A percentile compares a stretch with the other conserved stretches of the same genome.
Conservation (phyloP, 441 rosid species). For the Metrosideros polymorpha region DNA sequence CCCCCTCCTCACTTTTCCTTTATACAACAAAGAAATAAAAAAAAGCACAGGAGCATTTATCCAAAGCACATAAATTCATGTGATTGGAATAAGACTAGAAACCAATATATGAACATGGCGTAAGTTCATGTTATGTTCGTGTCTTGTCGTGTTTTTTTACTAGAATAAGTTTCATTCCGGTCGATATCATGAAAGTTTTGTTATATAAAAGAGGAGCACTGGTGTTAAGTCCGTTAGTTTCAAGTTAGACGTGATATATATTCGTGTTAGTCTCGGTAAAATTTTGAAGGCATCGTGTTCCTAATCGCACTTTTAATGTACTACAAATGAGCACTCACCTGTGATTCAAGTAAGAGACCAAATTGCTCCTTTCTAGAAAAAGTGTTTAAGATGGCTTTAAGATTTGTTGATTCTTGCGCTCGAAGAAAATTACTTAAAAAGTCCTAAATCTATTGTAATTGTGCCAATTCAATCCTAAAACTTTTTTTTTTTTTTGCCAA, state of each 20-base stretch:
- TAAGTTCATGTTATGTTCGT: background rate
- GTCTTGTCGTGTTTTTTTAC: background rate
- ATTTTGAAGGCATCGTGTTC: background rate
- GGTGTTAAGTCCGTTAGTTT: background rate
- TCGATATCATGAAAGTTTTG: background rate
- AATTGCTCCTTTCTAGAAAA: background rate
- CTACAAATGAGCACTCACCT: background rate
- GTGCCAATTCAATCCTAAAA: no score
- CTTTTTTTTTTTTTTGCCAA: no score
- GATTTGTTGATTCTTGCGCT: background rate
- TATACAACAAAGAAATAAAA: background rate
- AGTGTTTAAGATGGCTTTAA: background rate
- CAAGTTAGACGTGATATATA: background rate
- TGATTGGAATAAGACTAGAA: background rate
- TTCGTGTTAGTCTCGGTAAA: rapidly evolving
- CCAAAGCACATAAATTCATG: background rate
- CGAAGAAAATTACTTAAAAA: no score
- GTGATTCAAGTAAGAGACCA: background rate
- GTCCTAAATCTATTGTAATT: no score
- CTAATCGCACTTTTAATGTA: background rate
- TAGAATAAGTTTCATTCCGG: background rate
- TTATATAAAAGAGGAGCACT: background rate
- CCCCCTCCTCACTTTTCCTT: background rate
- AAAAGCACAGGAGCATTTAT: background rate
- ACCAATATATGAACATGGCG: background rate